Evolutionary conservation across 73 alveolate species (phyloP).

Genomic region (Symbiodinium pilosum): DNA sequence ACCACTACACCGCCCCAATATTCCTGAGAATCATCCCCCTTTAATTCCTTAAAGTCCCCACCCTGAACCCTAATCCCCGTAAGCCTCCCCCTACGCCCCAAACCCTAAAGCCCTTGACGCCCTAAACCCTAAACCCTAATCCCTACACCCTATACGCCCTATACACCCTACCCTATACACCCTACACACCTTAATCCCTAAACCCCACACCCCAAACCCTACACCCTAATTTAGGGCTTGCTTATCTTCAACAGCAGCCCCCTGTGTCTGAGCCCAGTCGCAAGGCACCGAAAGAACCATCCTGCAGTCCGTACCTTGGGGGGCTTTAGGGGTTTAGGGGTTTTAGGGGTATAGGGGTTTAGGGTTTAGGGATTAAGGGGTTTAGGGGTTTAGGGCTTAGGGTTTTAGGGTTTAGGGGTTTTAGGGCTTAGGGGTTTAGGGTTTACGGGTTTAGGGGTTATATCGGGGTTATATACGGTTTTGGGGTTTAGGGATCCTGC

Average conservation of each 20-base stretch:
- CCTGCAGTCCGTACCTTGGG: constrained; percentile 65
- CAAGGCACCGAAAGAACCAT: constrained; percentile 59
- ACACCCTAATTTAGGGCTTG: not conserved
- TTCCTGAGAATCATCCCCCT: too few relatives aligned
- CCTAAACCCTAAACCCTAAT: not conserved
- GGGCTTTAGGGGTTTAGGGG: not conserved
- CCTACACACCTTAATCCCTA: not conserved
- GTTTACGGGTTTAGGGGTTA: too few relatives aligned
- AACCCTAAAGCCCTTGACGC: not conserved
- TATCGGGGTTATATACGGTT: too few relatives aligned
- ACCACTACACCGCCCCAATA: too few relatives aligned
- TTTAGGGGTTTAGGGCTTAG: too few relatives aligned
- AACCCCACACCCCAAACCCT: not conserved
- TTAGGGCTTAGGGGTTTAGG: too few relatives aligned
- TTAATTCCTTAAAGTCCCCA: too few relatives aligned
- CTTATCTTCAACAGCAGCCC: too few relatives aligned
- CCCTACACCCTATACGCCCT: not conserved
- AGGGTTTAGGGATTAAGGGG: too few relatives aligned
- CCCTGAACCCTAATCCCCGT: too few relatives aligned
- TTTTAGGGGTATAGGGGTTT: not conserved
- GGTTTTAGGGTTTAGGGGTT: too few relatives aligned
- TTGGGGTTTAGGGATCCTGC: too few relatives aligned
- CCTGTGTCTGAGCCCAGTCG: not conserved
- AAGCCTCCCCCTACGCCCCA: not conserved
- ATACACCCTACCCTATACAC: not conserved